Evolutionary conservation across 1,284 basidiomycete genomes (phyloP).

Genomic region (Peniophora sp.): DNA sequence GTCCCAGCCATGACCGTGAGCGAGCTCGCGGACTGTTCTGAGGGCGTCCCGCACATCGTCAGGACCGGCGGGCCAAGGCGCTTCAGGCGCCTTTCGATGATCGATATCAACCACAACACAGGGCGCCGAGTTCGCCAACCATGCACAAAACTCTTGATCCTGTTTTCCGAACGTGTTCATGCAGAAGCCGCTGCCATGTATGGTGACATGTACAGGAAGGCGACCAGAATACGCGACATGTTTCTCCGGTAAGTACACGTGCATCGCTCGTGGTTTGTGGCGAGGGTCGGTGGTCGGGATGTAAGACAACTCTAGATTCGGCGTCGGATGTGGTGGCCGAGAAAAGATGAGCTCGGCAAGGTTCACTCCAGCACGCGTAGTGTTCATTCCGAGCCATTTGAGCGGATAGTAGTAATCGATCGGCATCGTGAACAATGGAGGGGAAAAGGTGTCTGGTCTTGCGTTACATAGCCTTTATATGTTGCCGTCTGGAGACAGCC

Average conservation of each 20-base stretch:
- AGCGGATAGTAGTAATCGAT: neutral
- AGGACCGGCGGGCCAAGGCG: neutral
- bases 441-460: neutral
- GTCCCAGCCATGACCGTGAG: neutral
- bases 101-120: neutral
- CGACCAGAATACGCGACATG: neutral
- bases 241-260: neutral
- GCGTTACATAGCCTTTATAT: neutral
- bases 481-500: too few species aligned
- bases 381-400: neutral
- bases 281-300: slow-evolving; percentile 4
- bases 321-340: slow-evolving; percentile 7
- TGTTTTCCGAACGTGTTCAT: neutral
- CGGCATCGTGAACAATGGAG: neutral
- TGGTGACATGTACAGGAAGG: neutral
- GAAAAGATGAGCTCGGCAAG: neutral
- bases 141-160: neutral
- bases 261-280: neutral
- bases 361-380: neutral
- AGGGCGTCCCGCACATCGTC: neutral
- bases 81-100: neutral
- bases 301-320: slow-evolving; percentile 6
- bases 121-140: neutral
- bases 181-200: neutral
- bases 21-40: neutral